Conservation (phyloP, 179 eudicot genomes). For the Silene coronaria region DNA sequence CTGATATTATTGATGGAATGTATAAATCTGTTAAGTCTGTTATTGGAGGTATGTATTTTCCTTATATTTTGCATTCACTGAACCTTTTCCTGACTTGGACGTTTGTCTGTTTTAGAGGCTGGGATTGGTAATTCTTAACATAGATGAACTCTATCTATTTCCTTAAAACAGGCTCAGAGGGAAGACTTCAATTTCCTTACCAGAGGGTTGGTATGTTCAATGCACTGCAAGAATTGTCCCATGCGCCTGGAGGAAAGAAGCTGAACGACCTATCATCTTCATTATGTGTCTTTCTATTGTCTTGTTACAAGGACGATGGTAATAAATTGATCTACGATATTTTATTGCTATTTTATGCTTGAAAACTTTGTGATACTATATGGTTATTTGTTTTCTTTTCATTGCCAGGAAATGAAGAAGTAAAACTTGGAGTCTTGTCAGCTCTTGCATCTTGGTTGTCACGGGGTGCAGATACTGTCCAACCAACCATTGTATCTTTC, state of each 20-base stretch:
- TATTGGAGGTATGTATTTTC: constrained; percentile 59
- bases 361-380: neutral
- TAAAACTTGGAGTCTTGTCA: constrained; percentile 70
- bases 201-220: constrained; percentile 92
- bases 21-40: constrained; percentile 63
- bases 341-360: neutral
- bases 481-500: constrained; percentile 53
- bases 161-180: constrained; percentile 75
- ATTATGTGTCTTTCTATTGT: constrained; percentile 59
- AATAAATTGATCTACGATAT: neutral
- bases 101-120: neutral
- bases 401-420: constrained; percentile 87
- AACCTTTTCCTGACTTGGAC: constrained; percentile 6
- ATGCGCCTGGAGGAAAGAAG: constrained; percentile 77
- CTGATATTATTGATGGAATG: constrained; percentile 74
- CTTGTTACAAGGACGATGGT: constrained; percentile 95
- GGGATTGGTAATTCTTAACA: neutral
- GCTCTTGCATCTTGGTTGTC: constrained; percentile 77
- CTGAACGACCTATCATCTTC: constrained; percentile 50
- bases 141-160: neutral
- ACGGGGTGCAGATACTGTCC: constrained; percentile 51
- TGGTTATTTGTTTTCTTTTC: constrained; percentile 6
- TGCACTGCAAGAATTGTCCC: constrained; percentile 71
- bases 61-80: neutral
- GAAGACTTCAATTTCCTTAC: constrained; percentile 92